Base-by-base conservation (phyloP, 257 asterid species). In the Solanum paucissectum region DNA sequence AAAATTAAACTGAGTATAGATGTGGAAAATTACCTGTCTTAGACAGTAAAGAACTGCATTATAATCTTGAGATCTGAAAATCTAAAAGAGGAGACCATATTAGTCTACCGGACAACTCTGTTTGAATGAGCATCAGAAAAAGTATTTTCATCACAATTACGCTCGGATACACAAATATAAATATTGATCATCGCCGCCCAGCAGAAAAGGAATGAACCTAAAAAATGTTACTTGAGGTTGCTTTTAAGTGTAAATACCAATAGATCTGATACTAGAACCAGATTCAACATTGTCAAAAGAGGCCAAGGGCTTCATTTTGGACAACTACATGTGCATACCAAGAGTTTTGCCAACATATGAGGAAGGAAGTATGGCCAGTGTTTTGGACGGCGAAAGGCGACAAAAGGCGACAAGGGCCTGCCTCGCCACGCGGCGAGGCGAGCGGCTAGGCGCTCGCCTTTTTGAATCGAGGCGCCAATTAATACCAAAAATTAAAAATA, bases 51-150 rank as follows among this genome's bases (percentile, higher is more conserved):
- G 90, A 69, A 97, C 99, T 9, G 99, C 95, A 5, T 93, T 95
- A 86, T 97, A 97, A 88, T 97, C 99, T 90, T 95, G 98, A 60
- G 99, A 97, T 95, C 99, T 95, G 94, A 97, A 97, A 86, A 97
- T 94, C 99, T 96, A 32, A 82, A 82, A 49, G 44, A 82, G 69
- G 32, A 82, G 6, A 82, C 9, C 18, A 8, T 18, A 82, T 82
- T 44, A 82, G 69, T 29, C 86, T 82, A 82, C 42, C 3, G 0
- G 69, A 46, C 64, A 27, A 29, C 42, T 82, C 18, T 18, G 42
- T 38, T 82, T 82, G 69, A 49, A 82, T 29, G 69, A 82, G 69
- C 40, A 32, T 49, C 32, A 82, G 27, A 32, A 79, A 46, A 49
- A 29, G 44, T 18, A 46, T 32, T 46, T 16, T 44, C 40, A 81